Conservation (phyloP, 208 protist species). For the Leishmania aethiopica region DNA sequence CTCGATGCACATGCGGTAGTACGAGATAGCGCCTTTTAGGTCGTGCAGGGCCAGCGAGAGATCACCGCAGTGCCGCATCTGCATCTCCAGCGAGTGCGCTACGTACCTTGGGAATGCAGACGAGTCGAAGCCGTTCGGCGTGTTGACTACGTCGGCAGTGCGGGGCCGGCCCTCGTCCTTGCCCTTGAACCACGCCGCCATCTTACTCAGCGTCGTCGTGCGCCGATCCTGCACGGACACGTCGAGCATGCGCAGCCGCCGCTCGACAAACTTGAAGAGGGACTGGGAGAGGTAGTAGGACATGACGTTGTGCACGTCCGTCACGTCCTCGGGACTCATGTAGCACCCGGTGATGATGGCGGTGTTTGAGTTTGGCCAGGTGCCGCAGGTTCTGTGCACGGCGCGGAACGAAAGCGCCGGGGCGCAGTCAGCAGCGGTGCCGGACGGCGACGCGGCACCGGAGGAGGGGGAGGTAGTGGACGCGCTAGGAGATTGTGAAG, state of each 20-base stretch:
- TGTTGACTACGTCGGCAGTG: constrained; percentile 23
- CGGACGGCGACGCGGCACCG: constrained; percentile 10
- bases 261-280: constrained; percentile 75
- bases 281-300: constrained; percentile 70
- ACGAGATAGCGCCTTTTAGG: constrained; percentile 57
- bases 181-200: constrained; percentile 81
- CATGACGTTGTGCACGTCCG: constrained; percentile 68
- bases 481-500: not conserved
- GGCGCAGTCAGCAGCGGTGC: not conserved
- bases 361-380: constrained; percentile 43
- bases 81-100: constrained; percentile 76
- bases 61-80: constrained; percentile 82
- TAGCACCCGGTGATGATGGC: constrained; percentile 75
- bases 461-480: constrained; percentile 3
- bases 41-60: constrained; percentile 68
- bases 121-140: constrained; percentile 13
- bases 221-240: constrained; percentile 71
- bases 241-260: constrained; percentile 59
- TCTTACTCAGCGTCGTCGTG: constrained; percentile 79
- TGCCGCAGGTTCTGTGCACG: constrained; percentile 46
- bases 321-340: constrained; percentile 69
- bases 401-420: constrained; percentile 35
- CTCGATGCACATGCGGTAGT: constrained; percentile 77
- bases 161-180: constrained; percentile 69
- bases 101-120: constrained; percentile 45